phyloP scores from a whole-genome alignment of 2,329 filamentous ascomycete species.

The Chaetomiaceae sp. region DNA sequence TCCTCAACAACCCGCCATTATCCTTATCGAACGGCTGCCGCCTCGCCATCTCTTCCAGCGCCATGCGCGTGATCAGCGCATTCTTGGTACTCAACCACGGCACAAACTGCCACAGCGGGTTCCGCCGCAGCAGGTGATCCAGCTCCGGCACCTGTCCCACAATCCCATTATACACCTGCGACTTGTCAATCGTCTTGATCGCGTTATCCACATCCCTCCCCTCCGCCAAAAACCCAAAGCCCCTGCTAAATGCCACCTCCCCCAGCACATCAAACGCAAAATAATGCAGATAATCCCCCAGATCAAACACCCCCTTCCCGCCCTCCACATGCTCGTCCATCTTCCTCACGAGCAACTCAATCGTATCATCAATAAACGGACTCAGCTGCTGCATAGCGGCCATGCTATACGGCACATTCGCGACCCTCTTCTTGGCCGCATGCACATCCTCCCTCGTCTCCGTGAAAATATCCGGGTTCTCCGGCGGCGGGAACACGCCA shows the following conservation, averaged over 20 bases:
- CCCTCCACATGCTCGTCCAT: slow-evolving; percentile 35
- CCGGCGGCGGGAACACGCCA: slow-evolving; percentile 47
- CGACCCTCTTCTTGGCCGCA: slow-evolving; percentile 48
- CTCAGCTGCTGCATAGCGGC: slow-evolving; percentile 46
- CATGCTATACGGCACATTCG: slow-evolving; percentile 48
- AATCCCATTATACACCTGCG: slow-evolving; percentile 47
- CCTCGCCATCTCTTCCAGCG: slow-evolving; percentile 42
- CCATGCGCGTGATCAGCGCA: slow-evolving; percentile 44
- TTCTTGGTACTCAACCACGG: slow-evolving; percentile 43
- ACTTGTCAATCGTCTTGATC: slow-evolving; percentile 47
- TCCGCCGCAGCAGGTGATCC: slow-evolving; percentile 42
- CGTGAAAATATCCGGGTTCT: slow-evolving; percentile 54
- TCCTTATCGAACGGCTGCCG: slow-evolving; percentile 42
- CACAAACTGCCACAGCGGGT: slow-evolving; percentile 41
- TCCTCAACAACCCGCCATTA: slow-evolving; percentile 35
- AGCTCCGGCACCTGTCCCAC: slow-evolving; percentile 46
- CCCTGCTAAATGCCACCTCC: slow-evolving; percentile 45
- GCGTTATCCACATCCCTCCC: slow-evolving; percentile 45
- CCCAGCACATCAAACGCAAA: slow-evolving; percentile 46
- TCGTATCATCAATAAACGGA: slow-evolving; percentile 46
- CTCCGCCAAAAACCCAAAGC: slow-evolving; percentile 47
- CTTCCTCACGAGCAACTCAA: slow-evolving; percentile 39
- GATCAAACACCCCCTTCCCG: slow-evolving; percentile 32
- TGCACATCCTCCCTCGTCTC: slow-evolving; percentile 49
- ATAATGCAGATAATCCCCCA: slow-evolving; percentile 42